These are phyloP conservation scores for Zymoseptoria brevis DNA, from an alignment of 2,329 filamentous ascomycete genomes.

Conservation along the genomic window DNA sequence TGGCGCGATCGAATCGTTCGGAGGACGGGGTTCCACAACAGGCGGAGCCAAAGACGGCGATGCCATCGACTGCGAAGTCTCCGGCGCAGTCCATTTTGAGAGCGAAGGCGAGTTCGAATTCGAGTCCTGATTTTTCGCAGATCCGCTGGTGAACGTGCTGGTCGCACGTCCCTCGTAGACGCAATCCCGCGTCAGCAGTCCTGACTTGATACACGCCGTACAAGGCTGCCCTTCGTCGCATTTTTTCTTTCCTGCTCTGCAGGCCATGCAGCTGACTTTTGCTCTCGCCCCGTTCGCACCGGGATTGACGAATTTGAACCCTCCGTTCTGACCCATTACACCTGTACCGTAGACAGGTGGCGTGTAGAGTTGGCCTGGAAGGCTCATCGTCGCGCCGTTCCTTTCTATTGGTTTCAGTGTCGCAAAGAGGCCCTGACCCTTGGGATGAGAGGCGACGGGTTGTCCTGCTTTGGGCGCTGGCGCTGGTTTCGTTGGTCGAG, in stretches of 20 bases:
- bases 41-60: background rate
- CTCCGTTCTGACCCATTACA: background rate
- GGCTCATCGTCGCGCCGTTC: background rate
- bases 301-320: background rate
- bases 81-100: background rate
- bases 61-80: background rate
- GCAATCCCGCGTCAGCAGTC: constrained; percentile 5
- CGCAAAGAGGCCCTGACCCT: constrained; percentile 18
- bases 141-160: background rate
- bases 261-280: constrained; percentile 11
- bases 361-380: background rate
- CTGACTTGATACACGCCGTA: constrained; percentile 7
- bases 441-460: background rate
- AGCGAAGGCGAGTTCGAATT: background rate
- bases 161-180: constrained; percentile 4
- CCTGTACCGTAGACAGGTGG: background rate
- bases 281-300: constrained; percentile 1
- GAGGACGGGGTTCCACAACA: background rate
- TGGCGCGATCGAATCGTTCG: background rate
- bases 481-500: background rate
- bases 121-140: background rate
- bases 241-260: constrained; percentile 10
- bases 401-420: constrained; percentile 16
- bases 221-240: constrained; percentile 15
- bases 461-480: constrained; percentile 2